Percentiles rank a stretch among this genome's conserved stretches.
These are phyloP conservation scores for Isatis tinctoria DNA, from an alignment of 345 rosid species.

Conservation along the genomic window DNA sequence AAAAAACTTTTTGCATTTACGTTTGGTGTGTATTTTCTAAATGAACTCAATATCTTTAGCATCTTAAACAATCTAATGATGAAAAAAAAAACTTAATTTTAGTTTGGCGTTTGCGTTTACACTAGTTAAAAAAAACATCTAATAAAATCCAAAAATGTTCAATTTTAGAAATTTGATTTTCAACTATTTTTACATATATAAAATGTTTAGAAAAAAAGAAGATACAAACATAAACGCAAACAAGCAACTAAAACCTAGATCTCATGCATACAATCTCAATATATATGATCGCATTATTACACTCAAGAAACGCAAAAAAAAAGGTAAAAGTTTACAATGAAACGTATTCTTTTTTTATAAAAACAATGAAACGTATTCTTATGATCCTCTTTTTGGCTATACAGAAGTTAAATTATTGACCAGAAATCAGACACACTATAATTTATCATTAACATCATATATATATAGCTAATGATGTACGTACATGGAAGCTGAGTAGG, in stretches of 20 bases:
- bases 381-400: not conserved
- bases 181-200: not conserved
- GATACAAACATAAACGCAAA: not conserved
- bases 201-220: not conserved
- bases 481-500: constrained; percentile 29
- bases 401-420: not conserved
- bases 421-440: not conserved
- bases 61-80: not conserved
- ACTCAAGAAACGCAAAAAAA: not conserved
- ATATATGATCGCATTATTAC: not conserved
- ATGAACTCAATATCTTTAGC: not conserved
- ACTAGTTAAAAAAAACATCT: not conserved
- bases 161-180: not conserved
- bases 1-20: too few relatives aligned
- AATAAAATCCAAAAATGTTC: not conserved
- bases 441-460: not conserved
- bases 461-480: not conserved
- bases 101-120: not conserved
- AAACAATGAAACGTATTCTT: not conserved
- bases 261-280: constrained; percentile 1
- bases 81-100: not conserved
- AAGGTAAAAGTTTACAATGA: not conserved
- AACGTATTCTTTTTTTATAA: not conserved
- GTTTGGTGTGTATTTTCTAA: too few relatives aligned
- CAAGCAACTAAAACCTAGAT: not conserved